These are phyloP conservation scores for Nothopassalora personata DNA, from an alignment of 2,329 filamentous ascomycete species.

Conservation along the genomic window DNA sequence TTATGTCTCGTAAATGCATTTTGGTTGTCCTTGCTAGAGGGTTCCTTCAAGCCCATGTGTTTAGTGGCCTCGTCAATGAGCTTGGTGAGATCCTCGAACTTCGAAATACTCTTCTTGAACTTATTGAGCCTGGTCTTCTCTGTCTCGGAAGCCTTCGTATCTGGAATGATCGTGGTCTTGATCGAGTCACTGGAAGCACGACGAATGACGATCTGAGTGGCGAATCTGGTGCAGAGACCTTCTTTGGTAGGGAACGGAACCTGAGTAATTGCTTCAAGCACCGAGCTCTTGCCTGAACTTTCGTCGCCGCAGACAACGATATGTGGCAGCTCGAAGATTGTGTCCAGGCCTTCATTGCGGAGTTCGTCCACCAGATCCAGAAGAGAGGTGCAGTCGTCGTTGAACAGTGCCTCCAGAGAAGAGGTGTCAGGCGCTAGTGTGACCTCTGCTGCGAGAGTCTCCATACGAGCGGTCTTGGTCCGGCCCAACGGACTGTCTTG, in stretches of 20 bases:
- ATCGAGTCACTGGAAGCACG: slow-evolving; percentile 26
- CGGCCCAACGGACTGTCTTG: background rate
- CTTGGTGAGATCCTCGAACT: slow-evolving; percentile 40
- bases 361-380: slow-evolving; percentile 52
- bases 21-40: background rate
- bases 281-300: slow-evolving; percentile 59
- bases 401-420: background rate
- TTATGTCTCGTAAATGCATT: slow-evolving; percentile 43
- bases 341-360: slow-evolving; percentile 42
- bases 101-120: slow-evolving; percentile 26
- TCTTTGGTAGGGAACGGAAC: slow-evolving; percentile 56
- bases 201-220: slow-evolving; percentile 55
- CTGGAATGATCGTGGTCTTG: slow-evolving; percentile 26
- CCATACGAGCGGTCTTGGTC: background rate
- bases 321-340: slow-evolving; percentile 31
- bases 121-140: slow-evolving; percentile 32
- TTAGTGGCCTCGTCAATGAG: slow-evolving; percentile 51
- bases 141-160: slow-evolving; percentile 18
- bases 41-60: slow-evolving; percentile 45
- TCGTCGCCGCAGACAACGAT: slow-evolving; percentile 55
- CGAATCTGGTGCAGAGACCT: slow-evolving; percentile 55
- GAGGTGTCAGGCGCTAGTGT: background rate
- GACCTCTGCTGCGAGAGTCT: background rate
- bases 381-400: slow-evolving; percentile 25
- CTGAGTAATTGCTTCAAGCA: slow-evolving; percentile 58